Conservation (phyloP, 2,329 filamentous ascomycete species). For the Aspergillus piperis region DNA sequence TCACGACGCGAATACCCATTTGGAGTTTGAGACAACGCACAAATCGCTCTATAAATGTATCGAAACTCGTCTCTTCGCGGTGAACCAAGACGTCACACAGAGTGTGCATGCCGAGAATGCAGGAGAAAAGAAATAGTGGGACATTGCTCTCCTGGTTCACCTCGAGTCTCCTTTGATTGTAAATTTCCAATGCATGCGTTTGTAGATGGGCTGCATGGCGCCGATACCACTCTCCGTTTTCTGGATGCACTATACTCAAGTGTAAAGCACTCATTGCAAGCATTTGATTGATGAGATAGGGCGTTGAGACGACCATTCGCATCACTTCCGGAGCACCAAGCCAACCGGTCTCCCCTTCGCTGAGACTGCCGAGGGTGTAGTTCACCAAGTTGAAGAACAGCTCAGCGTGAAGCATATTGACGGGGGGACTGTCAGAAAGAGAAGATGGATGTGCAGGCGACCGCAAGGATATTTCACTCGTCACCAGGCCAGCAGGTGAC, state of each 20-base stretch:
- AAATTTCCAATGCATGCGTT: constrained; percentile 23
- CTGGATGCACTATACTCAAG: constrained; percentile 36
- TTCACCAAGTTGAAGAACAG: constrained; percentile 31
- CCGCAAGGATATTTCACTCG: not conserved
- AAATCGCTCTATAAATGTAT: constrained; percentile 33
- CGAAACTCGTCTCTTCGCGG: constrained; percentile 39
- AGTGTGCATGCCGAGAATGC: constrained; percentile 38
- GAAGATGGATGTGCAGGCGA: not conserved
- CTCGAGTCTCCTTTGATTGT: constrained; percentile 13
- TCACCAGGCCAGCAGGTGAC: not conserved
- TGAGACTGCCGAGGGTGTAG: constrained; percentile 8
- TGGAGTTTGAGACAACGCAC: constrained; percentile 29
- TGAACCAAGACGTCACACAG: constrained; percentile 52
- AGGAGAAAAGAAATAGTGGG: constrained; percentile 26
- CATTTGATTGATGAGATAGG: constrained; percentile 52
- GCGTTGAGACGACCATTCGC: constrained; percentile 23
- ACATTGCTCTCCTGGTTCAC: constrained; percentile 21
- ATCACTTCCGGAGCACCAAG: constrained; percentile 9
- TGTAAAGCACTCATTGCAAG: constrained; percentile 52
- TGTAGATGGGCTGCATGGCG: constrained; percentile 42
- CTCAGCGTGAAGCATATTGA: constrained; percentile 35
- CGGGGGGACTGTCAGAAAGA: constrained; percentile 13
- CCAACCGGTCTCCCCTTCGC: not conserved
- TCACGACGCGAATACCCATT: constrained; percentile 26
- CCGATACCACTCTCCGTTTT: constrained; percentile 37